phyloP scores from a whole-genome alignment of 352 stramenopile genomes.

The Phytophthora colocasiae region DNA sequence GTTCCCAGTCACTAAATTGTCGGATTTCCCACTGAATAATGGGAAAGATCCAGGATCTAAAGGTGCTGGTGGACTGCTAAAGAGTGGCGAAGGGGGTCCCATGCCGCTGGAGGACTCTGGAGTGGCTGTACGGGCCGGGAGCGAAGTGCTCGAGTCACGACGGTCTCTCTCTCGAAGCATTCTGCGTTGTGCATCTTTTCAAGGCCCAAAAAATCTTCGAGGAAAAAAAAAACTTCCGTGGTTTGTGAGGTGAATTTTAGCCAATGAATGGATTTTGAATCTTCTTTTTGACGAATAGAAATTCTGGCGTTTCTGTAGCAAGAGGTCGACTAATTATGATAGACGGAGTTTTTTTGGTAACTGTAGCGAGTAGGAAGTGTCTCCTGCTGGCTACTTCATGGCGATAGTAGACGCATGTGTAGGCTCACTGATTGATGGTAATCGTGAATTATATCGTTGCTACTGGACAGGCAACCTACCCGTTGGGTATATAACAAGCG shows the following conservation, averaged over 20 bases:
- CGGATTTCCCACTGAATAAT: slow-evolving; percentile 16
- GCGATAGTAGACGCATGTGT: slow-evolving; percentile 2
- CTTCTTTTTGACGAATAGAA: slow-evolving; percentile 13
- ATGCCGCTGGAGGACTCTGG: neutral
- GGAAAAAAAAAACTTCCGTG: slow-evolving; percentile 38
- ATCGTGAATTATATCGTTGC: neutral
- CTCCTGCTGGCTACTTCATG: slow-evolving; percentile 11
- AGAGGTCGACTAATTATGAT: slow-evolving; percentile 14
- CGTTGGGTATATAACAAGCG: too few relatives aligned
- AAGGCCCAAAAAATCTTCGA: slow-evolving; percentile 39
- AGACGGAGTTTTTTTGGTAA: neutral
- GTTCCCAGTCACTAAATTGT: slow-evolving; percentile 1
- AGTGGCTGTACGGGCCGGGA: neutral
- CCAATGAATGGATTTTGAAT: slow-evolving; percentile 10
- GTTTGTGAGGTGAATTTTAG: slow-evolving; percentile 12
- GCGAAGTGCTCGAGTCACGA: neutral
- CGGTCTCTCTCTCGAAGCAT: slow-evolving; percentile 34
- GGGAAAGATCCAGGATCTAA: slow-evolving; percentile 14
- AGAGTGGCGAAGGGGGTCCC: slow-evolving; percentile 6
- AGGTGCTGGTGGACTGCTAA: neutral
- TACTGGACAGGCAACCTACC: neutral
- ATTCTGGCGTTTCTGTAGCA: neutral
- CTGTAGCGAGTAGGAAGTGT: slow-evolving; percentile 8
- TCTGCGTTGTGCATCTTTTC: slow-evolving; percentile 55
- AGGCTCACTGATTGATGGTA: neutral